phyloP scores from a whole-genome alignment of 345 rosid species.

The Eucalyptus sp. region DNA sequence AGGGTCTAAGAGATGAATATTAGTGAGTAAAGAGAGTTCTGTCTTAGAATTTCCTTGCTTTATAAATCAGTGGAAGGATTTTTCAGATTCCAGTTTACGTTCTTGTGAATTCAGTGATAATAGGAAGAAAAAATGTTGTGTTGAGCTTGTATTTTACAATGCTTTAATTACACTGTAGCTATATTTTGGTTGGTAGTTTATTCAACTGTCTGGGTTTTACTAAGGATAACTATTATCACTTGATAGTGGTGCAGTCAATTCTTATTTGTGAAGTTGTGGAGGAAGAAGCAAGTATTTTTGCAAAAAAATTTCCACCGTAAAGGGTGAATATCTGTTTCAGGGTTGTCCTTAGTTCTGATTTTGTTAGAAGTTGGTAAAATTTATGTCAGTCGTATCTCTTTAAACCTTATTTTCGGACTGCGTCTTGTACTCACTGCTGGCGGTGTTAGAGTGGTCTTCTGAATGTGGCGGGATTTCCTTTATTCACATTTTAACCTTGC shows the following conservation, averaged over 20 bases:
- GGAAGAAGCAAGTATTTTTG: neutral
- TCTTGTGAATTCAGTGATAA: neutral
- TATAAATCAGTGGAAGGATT: neutral
- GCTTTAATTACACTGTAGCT: neutral
- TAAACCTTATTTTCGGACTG: neutral
- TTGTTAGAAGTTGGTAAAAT: neutral
- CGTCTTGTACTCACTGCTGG: neutral
- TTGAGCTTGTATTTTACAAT: neutral
- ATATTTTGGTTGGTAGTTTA: neutral
- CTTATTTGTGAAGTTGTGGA: neutral
- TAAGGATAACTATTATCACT: neutral
- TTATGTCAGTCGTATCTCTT: neutral
- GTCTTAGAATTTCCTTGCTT: neutral
- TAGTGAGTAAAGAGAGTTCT: no score
- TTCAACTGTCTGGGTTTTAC: neutral
- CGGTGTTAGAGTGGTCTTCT: neutral
- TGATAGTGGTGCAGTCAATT: neutral
- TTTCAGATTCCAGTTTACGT: neutral
- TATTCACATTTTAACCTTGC: no score
- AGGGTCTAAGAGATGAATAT: no score
- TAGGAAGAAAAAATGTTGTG: neutral
- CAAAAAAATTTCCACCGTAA: neutral
- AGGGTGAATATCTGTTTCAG: neutral
- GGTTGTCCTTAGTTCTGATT: neutral
- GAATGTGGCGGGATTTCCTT: neutral